Base-by-base conservation (phyloP, 805 yeast species). In the Wickerhamiella kurtzmanii region DNA sequence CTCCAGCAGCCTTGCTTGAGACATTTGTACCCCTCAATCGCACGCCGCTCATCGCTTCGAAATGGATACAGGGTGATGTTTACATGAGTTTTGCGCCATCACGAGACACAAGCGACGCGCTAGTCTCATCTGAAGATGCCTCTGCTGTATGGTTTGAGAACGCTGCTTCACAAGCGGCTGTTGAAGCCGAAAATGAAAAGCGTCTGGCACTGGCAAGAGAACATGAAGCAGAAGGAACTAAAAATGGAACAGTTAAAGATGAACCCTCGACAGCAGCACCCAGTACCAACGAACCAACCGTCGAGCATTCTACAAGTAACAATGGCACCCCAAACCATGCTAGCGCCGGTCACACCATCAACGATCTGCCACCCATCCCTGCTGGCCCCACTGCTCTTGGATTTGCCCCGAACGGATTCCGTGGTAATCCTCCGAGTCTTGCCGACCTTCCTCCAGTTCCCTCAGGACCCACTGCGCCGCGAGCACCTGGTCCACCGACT, bases 31-130 rank as follows among this genome's bases (percentile, higher is more conserved):
- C 65, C 37, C 70, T 70, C 3, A 58, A 56, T 25, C 59, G 56
- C 21, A 60, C 61, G 37, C 72, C 77, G 4, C 61, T 82, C 44
- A 79, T 86, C 9, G 69, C 79, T 3, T 72, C 84, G 1, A 71
- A 71, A 42, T 82, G 89, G 88, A 62, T 82, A 19, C 71, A 73
- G 44, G 72, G 70, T 48, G 71, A 68, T 37, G 69, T 69, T 13
- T 69, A 65, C 45, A 67, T 71, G 42, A 68, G 76, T 13, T 82
- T 80, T 69, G 84, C 85, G 0, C 92, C 92, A 3, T 60, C 72
- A 9, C 64, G 70, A 38, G 86, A 80, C 58, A 81, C 80, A 53
- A 70, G 72, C 35, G 73, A 72, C 17, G 69, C 78, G 5, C 51
- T 57, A 32, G 54, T 50, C 8, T 47, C 51, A 38, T 50, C 35